Evolutionary conservation across 73 alveolate species (phyloP), one percentile per base, ranked within the genome.

Genomic region (Tetrahymena borealis): DNA sequence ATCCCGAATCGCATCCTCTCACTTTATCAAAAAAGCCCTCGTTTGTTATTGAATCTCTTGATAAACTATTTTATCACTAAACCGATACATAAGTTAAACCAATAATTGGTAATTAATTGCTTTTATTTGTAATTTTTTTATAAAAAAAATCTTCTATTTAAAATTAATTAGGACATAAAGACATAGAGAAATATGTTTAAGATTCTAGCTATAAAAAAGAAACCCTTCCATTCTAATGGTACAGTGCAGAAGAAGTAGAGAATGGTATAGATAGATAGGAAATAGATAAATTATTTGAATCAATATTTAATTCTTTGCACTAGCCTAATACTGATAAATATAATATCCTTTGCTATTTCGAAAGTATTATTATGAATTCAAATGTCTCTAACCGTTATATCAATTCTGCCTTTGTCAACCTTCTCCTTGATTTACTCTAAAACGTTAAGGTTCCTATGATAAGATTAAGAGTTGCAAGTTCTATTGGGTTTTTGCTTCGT

Each of bases 21-120:
- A 0, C 38, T 8, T 60, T 60, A 35, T 0, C 85, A 10, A 60
- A 60, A 60, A 60, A 60, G 28, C 85, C 85, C 28, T 60, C 85
- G 1, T 60, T 60, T 60, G 85, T 60, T 11, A 60, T 60, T 60
- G 85, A 60, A 60, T 60, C 98, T 38, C 90, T 98, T 13, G 98
- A 97, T 24, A 96, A 97, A 93, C 95, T 98, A 43, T 77, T 98
- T 94, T 95, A 97, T 90, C 99, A 98, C 94, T 93, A 93, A 91
- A 85, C 98, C 16, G 99, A 98, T 94, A 96, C 97, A 33, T 94
- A 97, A 43, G 99, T 97, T 18, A 98, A 98, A 94, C 99, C 99
- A 7, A 98, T 98, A n/a, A 97, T 98, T 42, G 99, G 99, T 33
- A 98, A 98, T n/a, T n/a, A n/a, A 20, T 3, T 60, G 1, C 28